These are phyloP conservation scores for Solanum pennellii DNA, from an alignment of 257 asterid genomes.

Conservation along the genomic window DNA sequence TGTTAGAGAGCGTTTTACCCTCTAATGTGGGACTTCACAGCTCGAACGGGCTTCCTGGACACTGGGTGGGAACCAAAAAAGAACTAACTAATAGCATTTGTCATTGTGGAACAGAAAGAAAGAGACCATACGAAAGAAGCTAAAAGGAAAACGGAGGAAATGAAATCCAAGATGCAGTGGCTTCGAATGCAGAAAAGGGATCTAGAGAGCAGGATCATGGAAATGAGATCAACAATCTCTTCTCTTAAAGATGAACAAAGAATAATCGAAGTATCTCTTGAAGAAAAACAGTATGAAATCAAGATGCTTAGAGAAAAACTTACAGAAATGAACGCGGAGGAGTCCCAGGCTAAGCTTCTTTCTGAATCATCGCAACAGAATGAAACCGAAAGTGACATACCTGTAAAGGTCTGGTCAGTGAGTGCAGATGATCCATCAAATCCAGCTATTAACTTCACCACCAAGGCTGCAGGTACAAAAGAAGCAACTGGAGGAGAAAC, in stretches of 20 bases:
- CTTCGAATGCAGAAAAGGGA: constrained; percentile 40
- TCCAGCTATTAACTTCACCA: constrained; percentile 3
- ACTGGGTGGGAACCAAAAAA: rapidly evolving
- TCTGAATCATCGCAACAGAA: constrained; percentile 14
- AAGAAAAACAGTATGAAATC: constrained; percentile 47
- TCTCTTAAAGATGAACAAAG: constrained; percentile 52
- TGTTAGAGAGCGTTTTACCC: neutral
- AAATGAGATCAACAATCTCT: constrained; percentile 54
- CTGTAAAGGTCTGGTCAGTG: constrained; percentile 17
- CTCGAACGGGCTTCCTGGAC: neutral
- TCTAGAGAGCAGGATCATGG: constrained; percentile 26
- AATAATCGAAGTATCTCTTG: constrained; percentile 25
- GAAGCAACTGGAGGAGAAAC: neutral
- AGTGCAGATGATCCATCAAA: constrained; percentile 21
- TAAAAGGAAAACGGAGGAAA: constrained; percentile 39
- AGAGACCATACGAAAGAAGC: constrained; percentile 29
- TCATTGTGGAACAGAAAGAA: constrained; percentile 38
- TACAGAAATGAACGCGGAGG: neutral
- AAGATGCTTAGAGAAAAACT: constrained; percentile 18
- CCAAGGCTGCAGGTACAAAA: neutral
- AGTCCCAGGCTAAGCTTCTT: constrained; percentile 16
- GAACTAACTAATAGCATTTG: neutral
- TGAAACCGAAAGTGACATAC: constrained; percentile 27
- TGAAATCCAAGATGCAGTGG: constrained; percentile 31
- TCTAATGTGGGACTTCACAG: neutral